These are phyloP conservation scores for Capsicum chinense DNA, from an alignment of 257 asterid genomes.

Conservation along the genomic window DNA sequence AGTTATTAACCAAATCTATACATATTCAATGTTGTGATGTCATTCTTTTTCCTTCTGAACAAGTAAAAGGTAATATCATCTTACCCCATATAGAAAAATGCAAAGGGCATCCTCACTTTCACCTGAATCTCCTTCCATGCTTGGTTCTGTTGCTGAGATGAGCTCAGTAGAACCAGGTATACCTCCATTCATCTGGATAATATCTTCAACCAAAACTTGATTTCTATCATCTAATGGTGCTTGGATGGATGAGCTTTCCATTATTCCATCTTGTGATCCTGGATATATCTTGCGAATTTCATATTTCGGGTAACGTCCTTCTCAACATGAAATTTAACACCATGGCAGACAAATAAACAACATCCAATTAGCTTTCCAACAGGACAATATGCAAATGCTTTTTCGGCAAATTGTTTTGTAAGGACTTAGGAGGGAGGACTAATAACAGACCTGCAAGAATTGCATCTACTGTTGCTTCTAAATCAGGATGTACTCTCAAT, in stretches of 20 bases:
- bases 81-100: conserved; percentile 93
- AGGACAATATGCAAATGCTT: conserved; percentile 13
- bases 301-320: conserved; percentile 75
- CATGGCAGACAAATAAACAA: conserved; percentile 30
- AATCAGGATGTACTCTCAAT: conserved; percentile 72
- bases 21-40: not conserved
- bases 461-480: conserved; percentile 93
- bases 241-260: conserved; percentile 35
- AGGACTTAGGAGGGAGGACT: conserved; percentile 26
- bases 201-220: conserved; percentile 46
- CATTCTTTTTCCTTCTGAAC: not conserved
- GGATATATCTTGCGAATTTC: conserved; percentile 74
- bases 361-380: conserved; percentile 21
- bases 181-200: conserved; percentile 30
- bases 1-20: not conserved
- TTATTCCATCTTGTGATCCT: conserved; percentile 45
- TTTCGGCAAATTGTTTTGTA: conserved; percentile 17
- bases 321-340: conserved; percentile 35
- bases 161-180: conserved; percentile 31
- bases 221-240: conserved; percentile 44
- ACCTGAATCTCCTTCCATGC: conserved; percentile 39
- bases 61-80: conserved; percentile 32
- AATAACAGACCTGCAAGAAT: conserved; percentile 72
- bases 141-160: conserved; percentile 28
- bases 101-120: conserved; percentile 55